Evolutionary conservation across 768 basidiomycete species (phyloP), one percentile per base, ranked within the genome.

Genomic region (Calocera viscosa): DNA sequence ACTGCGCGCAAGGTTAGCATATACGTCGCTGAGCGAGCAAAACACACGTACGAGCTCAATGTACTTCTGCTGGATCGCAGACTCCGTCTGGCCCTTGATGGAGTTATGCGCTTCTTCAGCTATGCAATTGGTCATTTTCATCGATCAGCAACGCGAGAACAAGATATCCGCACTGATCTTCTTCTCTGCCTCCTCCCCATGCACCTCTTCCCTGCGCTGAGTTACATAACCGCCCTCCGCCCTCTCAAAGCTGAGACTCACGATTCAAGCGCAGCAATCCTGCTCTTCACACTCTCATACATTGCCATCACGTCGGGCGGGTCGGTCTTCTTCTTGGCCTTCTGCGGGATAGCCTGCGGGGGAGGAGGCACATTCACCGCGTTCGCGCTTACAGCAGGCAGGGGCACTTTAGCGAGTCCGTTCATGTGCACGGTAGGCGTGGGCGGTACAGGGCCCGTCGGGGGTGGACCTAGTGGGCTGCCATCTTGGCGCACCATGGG

Each of bases 81-180:
- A 90, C 76, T 92, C 90, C 69, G 84, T 85, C 78, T 91, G 80
- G 53, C 88, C 91, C 73, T 84, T 89, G 72, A 93, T 89, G 1
- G 87, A 86, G 76, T 88, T 89, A 75, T 89, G 87, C 40, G 91
- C 91, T 78, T 93, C 90, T 75, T 93, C 91, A 63, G 90, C 91
- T 94, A 68, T 34, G 67, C 65, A 66, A 69, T 33, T 53, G 64
- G 35, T 72, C 70, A 68, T 22, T 28, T 33, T 19, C 66, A n/a
- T 65, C 2, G 49, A 17, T 43, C 49, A 26, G 64, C 35, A 64
- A 70, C 49, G 69, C 73, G 30, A 24, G 34, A 30, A 24, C 34
- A 39, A 19, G 30, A 30, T 16, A 28, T 24, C 72, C 85, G 73
- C 72, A 92, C 91, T 84, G 71, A 85, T 89, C 75, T 81, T 80